Evolutionary conservation across 371 early-diverging fungal genomes (phyloP).

Genomic region (Rhizomucor pusillus): DNA sequence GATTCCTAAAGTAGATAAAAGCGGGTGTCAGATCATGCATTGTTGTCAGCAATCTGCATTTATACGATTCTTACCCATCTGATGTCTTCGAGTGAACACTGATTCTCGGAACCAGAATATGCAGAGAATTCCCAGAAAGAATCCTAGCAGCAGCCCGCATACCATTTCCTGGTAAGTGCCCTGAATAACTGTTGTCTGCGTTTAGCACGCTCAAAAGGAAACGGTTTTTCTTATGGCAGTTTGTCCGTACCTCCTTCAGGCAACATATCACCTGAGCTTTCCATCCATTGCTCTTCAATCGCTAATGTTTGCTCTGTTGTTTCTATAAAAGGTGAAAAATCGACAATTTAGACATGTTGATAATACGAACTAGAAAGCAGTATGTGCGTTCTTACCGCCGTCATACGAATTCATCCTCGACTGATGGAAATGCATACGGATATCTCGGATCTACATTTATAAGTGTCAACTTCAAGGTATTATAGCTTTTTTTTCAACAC

Average conservation of each 20-base stretch:
- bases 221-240: background rate
- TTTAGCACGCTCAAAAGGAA: background rate
- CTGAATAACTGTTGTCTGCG: conserved; percentile 25
- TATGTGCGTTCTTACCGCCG: background rate
- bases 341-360: background rate
- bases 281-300: conserved; percentile 74
- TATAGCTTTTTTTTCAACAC: too few species aligned
- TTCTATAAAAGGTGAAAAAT: conserved; percentile 8
- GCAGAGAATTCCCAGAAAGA: conserved; percentile 64
- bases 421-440: conserved; percentile 66
- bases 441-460: conserved; percentile 19
- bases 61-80: conserved; percentile 62
- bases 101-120: conserved; percentile 70
- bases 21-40: background rate
- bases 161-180: conserved; percentile 68
- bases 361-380: too few species aligned
- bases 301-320: conserved; percentile 41
- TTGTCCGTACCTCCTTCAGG: conserved; percentile 53
- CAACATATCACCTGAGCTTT: conserved; percentile 55
- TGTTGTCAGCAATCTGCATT: background rate
- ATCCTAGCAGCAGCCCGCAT: conserved; percentile 63
- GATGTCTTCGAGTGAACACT: conserved; percentile 63
- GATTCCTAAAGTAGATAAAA: conserved; percentile 38
- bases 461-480: too few species aligned
- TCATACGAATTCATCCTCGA: conserved; percentile 25